These are phyloP conservation scores for Saccharum officinarum DNA, from an alignment of 176 grass and related monocot genomes.

Conservation along the genomic window DNA sequence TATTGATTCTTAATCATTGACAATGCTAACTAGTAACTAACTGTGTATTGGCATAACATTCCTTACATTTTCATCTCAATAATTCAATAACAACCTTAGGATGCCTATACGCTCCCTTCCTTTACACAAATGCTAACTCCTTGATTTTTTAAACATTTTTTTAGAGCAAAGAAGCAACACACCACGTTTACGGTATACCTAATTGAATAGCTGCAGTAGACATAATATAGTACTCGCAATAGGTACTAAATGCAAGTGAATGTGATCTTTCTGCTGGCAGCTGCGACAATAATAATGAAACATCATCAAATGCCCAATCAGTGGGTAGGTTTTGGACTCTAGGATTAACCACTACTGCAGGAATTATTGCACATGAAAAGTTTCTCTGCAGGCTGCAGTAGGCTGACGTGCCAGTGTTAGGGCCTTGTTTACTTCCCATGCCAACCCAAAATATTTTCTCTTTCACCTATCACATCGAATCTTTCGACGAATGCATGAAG, in stretches of 20 bases:
- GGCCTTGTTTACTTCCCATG: no score
- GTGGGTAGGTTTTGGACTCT: not conserved
- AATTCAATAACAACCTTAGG: not conserved
- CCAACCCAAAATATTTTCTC: no score
- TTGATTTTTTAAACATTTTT: not conserved
- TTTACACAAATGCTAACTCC: no score
- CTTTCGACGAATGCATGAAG: no score
- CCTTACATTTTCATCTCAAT: not conserved
- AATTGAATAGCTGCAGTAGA: no score
- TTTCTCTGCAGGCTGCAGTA: not conserved
- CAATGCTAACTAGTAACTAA: not conserved
- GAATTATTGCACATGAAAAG: slow-evolving; percentile 4
- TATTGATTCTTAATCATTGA: not conserved
- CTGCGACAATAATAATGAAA: not conserved
- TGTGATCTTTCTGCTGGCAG: not conserved
- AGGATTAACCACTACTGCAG: not conserved
- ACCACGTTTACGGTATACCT: no score
- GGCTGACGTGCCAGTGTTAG: not conserved
- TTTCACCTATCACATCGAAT: no score
- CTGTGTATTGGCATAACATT: slow-evolving; percentile 28
- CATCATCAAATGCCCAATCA: slow-evolving; percentile 4
- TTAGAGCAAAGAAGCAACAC: not conserved
- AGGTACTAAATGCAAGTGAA: not conserved
- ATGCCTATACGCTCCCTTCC: no score
- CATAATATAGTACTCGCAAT: no score